Evolutionary conservation across 495 filamentous ascomycete species (phyloP).

Genomic region (Chaetomium fimeti): DNA sequence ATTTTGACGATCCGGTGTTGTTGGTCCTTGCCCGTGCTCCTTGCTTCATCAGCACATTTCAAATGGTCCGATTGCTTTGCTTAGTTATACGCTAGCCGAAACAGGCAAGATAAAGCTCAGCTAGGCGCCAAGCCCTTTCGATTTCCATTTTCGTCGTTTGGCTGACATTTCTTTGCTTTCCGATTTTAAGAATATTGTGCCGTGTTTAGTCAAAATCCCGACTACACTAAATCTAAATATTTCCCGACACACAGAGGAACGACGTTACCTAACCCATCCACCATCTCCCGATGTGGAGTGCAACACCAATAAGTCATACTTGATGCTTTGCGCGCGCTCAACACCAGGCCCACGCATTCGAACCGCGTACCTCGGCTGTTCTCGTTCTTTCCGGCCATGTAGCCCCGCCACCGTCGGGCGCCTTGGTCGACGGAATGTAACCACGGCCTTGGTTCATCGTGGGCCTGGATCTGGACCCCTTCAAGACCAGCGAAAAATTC

Average conservation of each 20-base stretch:
- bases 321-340: slow-evolving; percentile 35
- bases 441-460: slow-evolving; percentile 15
- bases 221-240: neutral
- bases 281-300: slow-evolving; percentile 13
- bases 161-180: neutral
- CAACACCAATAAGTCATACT: slow-evolving; percentile 27
- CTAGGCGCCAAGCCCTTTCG: neutral
- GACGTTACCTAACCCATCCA: slow-evolving; percentile 13
- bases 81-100: too few species aligned
- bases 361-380: slow-evolving; percentile 30
- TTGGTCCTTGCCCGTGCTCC: too few species aligned
- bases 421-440: slow-evolving; percentile 25
- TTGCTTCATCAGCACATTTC: neutral
- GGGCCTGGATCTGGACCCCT: slow-evolving; percentile 15
- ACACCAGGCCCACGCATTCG: slow-evolving; percentile 28
- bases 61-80: neutral
- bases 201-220: neutral
- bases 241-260: neutral
- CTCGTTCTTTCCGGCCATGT: slow-evolving; percentile 18
- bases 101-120: too few species aligned
- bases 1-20: neutral
- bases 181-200: neutral
- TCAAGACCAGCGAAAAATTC: slow-evolving; percentile 6
- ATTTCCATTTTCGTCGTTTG: neutral
- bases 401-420: slow-evolving; percentile 32